Evolutionary conservation across 495 filamentous ascomycete genomes (phyloP).

Genomic region (Rhypophila decipiens): DNA sequence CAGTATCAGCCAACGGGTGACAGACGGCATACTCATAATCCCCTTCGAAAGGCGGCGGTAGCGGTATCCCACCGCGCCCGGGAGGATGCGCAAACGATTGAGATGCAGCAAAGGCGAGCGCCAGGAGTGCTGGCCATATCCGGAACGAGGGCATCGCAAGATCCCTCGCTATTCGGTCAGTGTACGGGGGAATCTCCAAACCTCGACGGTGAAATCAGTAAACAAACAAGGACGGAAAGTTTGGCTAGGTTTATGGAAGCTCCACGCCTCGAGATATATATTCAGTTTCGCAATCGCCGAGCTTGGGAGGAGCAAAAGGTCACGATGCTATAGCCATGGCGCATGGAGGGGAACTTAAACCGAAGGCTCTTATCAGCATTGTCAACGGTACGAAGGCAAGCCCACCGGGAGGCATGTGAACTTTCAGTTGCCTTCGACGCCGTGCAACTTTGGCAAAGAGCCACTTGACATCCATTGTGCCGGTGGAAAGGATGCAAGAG

Average conservation of each 20-base stretch:
- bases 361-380: background rate
- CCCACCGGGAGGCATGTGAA: background rate
- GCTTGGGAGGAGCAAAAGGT: too few relatives aligned
- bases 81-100: background rate
- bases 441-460: background rate
- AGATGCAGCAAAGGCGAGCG: background rate
- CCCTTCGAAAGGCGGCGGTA: background rate
- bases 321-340: background rate
- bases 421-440: background rate
- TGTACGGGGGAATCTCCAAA: too few relatives aligned
- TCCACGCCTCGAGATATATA: background rate
- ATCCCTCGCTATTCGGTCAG: too few relatives aligned
- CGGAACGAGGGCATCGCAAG: background rate
- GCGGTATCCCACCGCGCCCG: background rate
- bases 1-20: conserved; percentile 16
- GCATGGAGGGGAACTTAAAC: background rate
- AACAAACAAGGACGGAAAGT: background rate
- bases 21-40: conserved; percentile 26
- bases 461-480: too few relatives aligned
- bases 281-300: too few relatives aligned
- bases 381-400: background rate
- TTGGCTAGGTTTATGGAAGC: background rate
- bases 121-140: background rate
- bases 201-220: background rate
- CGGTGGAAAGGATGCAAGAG: too few relatives aligned